phyloP scores from a whole-genome alignment of 2,329 filamentous ascomycete species.

The Zasmidium angulare region DNA sequence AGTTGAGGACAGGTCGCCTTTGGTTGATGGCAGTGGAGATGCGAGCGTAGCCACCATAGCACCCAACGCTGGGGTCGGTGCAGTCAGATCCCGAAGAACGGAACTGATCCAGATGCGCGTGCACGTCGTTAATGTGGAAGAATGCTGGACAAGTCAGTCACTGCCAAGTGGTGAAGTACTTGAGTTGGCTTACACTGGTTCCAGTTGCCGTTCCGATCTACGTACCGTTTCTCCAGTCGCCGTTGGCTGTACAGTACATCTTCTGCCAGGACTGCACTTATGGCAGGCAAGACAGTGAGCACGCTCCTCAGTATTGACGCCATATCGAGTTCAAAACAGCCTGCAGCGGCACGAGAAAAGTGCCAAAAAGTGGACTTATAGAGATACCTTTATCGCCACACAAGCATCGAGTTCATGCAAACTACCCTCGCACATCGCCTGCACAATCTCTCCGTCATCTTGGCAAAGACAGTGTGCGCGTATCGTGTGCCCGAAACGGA shows the following conservation, averaged over 20 bases:
- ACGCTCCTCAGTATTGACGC: not conserved
- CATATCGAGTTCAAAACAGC: not conserved
- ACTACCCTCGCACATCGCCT: not conserved
- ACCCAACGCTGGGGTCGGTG: constrained; percentile 55
- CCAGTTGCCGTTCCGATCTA: constrained; percentile 25
- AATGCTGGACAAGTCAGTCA: constrained; percentile 39
- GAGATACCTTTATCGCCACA: not conserved
- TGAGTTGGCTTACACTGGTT: constrained; percentile 30
- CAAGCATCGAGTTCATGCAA: not conserved
- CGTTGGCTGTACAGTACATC: constrained; percentile 24
- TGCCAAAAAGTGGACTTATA: not conserved
- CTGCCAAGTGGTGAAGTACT: not conserved
- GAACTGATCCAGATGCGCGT: constrained; percentile 66
- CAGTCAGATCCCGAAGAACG: constrained; percentile 63
- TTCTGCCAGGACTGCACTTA: constrained; percentile 14
- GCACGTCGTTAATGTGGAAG: constrained; percentile 70
- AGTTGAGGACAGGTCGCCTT: constrained; percentile 57
- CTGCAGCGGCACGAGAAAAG: too few species aligned
- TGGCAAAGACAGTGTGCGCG: not conserved
- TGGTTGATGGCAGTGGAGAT: constrained; percentile 62
- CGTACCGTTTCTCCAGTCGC: constrained; percentile 22
- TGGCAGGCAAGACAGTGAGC: not conserved
- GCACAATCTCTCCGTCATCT: not conserved
- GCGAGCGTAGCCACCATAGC: constrained; percentile 64
- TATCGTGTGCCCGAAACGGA: not conserved